A percentile compares a stretch with the other conserved stretches of the same genome.
Evolutionary conservation across 176 grass and related monocot genomes (phyloP).

Genomic region (Ensete ventricosum): DNA sequence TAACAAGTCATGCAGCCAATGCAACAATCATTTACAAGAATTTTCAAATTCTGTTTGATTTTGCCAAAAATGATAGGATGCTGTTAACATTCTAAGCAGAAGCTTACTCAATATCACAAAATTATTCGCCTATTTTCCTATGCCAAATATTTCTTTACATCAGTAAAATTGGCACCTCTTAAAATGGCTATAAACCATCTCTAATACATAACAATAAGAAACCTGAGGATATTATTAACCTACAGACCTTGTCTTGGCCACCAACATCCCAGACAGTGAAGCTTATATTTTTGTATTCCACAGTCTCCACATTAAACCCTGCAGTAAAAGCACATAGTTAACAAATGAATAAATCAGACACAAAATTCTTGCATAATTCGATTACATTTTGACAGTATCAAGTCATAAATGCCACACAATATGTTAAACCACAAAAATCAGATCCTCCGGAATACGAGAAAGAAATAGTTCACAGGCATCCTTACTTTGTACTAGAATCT

Average conservation of each 20-base stretch:
- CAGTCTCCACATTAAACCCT: conserved; percentile 81
- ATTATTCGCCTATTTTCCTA: background rate
- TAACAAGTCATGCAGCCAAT: background rate
- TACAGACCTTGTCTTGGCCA: conserved; percentile 85
- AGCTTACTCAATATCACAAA: background rate
- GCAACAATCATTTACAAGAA: background rate
- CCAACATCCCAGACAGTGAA: conserved; percentile 99
- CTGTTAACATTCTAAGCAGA: background rate
- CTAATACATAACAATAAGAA: background rate
- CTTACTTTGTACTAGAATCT: no score
- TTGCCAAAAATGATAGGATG: background rate
- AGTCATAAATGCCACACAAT: no score
- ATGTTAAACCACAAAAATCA: no score
- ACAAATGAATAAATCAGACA: no score
- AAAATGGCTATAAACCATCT: background rate
- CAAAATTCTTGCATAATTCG: no score
- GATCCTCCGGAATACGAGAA: no score
- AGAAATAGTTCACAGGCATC: no score
- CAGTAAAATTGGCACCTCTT: no score
- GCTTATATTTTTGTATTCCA: conserved; percentile 96
- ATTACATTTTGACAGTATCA: no score
- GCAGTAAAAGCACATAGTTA: conserved; percentile 1
- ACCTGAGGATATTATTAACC: no score
- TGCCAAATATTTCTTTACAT: background rate
- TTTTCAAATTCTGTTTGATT: background rate